Base-by-base conservation (phyloP, 2,329 filamentous ascomycete genomes). In the Ampelomyces quisqualis region DNA sequence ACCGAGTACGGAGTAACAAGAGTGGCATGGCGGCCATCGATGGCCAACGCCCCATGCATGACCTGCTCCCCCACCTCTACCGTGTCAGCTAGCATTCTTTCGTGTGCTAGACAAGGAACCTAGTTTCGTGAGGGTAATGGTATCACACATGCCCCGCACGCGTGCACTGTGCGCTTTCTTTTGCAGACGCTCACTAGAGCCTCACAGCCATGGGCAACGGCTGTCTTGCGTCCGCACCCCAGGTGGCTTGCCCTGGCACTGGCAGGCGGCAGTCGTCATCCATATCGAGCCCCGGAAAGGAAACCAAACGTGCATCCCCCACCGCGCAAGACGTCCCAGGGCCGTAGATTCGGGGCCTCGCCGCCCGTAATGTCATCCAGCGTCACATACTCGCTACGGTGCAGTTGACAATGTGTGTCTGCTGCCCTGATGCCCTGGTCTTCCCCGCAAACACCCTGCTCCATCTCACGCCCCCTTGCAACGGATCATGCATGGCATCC, bases 361-460 rank as follows among this genome's bases (percentile, higher is more conserved):
- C 22, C 43, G 32, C 28, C 43, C 42, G 42, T 43, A 42, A 53
- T 51, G 52, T 50, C 57, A 55, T 55, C 32, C 49, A 56, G 49
- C 45, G 44, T 53, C 52, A 54, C 49, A 21, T 37, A 47, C 38
- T 53, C 48, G 56, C 57, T 54, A 55, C 55, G 29, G 49, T 44
- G 45, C 48, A 24, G 35, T 39, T 39, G 32, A 41, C 21, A 30
- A 35, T 42, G 13, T 34, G 33, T 43, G 27, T 34, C 41, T 45
- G 38, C 38, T 42, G 38, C 47, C 39, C 51, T 23, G 35, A 38
- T 33, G 49, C 51, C 55, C 51, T 60, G 40, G 53, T 48, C 51
- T 68, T 67, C 66, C 65, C 65, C 65, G 65, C 65, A 68, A 62
- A 65, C 53, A 44, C 51, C 58, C 53, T 62, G 53, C 55, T 58